Evolutionary conservation across 2,329 filamentous ascomycete genomes (phyloP), one percentile per base, ranked within the genome.

Genomic region (Aspergillus sp.): DNA sequence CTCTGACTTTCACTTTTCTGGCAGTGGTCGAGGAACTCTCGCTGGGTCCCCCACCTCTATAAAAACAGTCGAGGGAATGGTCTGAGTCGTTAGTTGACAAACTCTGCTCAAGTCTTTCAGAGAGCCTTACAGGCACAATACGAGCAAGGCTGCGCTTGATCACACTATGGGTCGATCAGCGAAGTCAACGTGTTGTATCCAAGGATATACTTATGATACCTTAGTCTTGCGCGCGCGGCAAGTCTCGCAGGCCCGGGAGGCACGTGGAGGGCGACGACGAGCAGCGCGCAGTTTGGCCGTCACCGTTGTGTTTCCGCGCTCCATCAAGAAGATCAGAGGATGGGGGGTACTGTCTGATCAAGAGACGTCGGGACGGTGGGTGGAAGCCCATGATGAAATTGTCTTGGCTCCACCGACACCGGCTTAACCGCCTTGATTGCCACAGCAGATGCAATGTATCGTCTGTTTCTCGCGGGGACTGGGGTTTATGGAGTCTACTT

Each of bases 221-320:
- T 62, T 62, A 1, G 60, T 62, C 46, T 63, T 63, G 17, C 60
- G 58, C 51, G 57, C 51, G 16, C 60, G 60, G 50, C 60, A 62
- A 26, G 60, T 62, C 50, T 62, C 59, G 50, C 61, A 63, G 26
- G 60, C 61, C 40, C 53, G 60, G 16, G 60, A 63, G 44, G 60
- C 60, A 38, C 58, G 52, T 22, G 54, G 52, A 44, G 50, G 50
- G 19, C 50, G 50, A 17, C 54, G 56, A 36, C 54, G 54, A 24
- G 52, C 48, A 30, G 49, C 40, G 26, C 56, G 51, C 43, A 52
- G 32, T 47, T 51, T 51, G 17, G 55, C 47, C n/a, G 53, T 56
- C 44, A 52, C 44, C 30, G 50, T 47, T 8, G 1, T 19, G 17
- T 14, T 42, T 42, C 19, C 40, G 6, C 13, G n/a, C 19, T 42